Conservation (phyloP, 2,329 filamentous ascomycete genomes). For the Raffaelea arxii region DNA sequence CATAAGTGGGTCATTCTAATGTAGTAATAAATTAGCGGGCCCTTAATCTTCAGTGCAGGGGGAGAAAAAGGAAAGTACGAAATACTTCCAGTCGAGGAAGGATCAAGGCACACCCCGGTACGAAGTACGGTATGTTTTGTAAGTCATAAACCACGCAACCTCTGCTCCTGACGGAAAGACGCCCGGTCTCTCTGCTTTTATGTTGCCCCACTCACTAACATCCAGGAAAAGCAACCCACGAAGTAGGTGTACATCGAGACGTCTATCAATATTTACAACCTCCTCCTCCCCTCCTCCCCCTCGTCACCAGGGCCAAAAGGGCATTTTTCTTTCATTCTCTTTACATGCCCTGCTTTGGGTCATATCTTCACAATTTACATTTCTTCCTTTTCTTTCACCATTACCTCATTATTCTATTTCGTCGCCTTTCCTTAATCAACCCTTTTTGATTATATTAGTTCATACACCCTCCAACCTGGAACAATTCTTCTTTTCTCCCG, state of each 20-base stretch:
- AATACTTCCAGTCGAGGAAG: not conserved
- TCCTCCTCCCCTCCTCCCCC: constrained; percentile 3
- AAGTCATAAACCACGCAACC: constrained; percentile 11
- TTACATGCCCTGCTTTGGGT: constrained; percentile 4
- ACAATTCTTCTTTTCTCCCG: too few species aligned
- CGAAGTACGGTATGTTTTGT: too few species aligned
- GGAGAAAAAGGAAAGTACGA: not conserved
- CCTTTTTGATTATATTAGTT: too few species aligned
- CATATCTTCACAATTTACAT: not conserved
- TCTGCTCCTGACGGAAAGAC: constrained; percentile 6
- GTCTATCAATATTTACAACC: constrained; percentile 10
- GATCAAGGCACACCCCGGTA: not conserved
- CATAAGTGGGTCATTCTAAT: too few species aligned
- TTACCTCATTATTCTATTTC: not conserved
- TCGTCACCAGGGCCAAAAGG: constrained; percentile 8
- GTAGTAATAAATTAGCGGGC: too few species aligned
- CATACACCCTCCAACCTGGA: too few species aligned
- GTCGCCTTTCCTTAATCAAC: not conserved
- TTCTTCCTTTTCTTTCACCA: not conserved
- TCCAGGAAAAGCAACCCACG: too few species aligned
- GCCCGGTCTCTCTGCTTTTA: constrained; percentile 6
- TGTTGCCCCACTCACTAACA: too few species aligned
- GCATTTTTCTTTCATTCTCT: constrained; percentile 1
- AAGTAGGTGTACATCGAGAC: too few species aligned
- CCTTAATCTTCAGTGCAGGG: too few species aligned